Evolutionary conservation across 192 early-diverging fungal genomes (phyloP).

Genomic region (Linnemannia exigua): DNA sequence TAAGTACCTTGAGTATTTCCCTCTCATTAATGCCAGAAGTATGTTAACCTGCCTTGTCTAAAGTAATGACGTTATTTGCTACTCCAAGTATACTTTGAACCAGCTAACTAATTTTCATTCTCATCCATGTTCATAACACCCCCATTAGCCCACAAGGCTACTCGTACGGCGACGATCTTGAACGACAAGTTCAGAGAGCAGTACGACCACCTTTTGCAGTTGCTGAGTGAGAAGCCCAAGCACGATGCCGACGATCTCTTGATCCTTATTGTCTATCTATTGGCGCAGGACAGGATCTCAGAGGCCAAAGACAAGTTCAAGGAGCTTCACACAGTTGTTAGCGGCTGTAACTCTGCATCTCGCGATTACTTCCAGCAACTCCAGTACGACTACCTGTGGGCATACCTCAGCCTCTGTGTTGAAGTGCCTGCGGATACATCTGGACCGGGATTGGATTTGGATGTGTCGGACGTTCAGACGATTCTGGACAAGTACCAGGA

Average conservation of each 20-base stretch:
- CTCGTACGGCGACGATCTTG: constrained; percentile 40
- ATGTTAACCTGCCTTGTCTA: constrained; percentile 13
- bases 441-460: not conserved
- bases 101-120: no score
- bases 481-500: constrained; percentile 31
- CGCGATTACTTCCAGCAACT: constrained; percentile 25
- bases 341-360: no score
- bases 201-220: constrained; percentile 53
- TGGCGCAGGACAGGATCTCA: constrained; percentile 62
- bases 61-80: no score
- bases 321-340: constrained; percentile 8
- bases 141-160: constrained; percentile 48
- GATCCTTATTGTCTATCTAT: constrained; percentile 56
- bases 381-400: constrained; percentile 48
- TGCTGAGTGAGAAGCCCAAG: constrained; percentile 45
- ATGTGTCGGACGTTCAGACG: constrained; percentile 25
- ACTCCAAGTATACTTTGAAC: no score
- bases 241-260: constrained; percentile 47
- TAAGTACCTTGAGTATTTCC: constrained; percentile 56
- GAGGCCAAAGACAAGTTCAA: constrained; percentile 55
- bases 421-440: constrained; percentile 23
- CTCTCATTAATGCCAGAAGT: constrained; percentile 63
- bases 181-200: constrained; percentile 57
- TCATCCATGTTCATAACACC: no score
- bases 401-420: constrained; percentile 40